These are phyloP conservation scores for Miscanthus sacchariflorus DNA, from an alignment of 202 grass and related monocot species.

Conservation along the genomic window DNA sequence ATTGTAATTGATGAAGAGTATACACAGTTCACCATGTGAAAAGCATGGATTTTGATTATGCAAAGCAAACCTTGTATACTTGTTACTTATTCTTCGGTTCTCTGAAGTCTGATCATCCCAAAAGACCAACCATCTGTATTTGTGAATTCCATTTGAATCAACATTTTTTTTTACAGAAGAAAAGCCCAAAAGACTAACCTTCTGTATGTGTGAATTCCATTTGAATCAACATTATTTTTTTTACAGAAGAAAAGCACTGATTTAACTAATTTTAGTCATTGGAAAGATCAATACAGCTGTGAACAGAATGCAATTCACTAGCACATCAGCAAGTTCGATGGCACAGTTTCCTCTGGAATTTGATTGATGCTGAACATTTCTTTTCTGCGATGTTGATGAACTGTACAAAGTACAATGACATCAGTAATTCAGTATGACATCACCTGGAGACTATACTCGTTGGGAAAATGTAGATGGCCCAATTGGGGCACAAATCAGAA, in stretches of 20 bases:
- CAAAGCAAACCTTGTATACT: conserved; percentile 39
- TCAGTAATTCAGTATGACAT: background rate
- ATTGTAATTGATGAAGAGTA: conserved; percentile 65
- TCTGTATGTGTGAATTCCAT: background rate
- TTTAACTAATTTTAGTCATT: background rate
- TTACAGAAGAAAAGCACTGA: background rate
- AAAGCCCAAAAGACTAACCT: background rate
- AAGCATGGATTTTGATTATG: conserved; percentile 55
- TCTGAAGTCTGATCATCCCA: conserved; percentile 13
- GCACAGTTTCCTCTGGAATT: background rate
- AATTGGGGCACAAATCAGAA: conserved; percentile 48
- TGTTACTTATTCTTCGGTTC: conserved; percentile 12
- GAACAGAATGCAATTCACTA: background rate
- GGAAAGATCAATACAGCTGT: background rate
- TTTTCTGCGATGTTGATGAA: background rate
- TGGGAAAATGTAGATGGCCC: conserved; percentile 40
- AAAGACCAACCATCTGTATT: background rate
- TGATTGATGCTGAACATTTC: background rate
- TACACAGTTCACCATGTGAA: conserved; percentile 52
- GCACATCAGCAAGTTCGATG: background rate
- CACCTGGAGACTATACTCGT: conserved; percentile 22
- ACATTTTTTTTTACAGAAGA: background rate
- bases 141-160: conserved; percentile 1
- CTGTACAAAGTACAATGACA: background rate
- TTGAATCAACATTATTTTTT: background rate